phyloP scores from a whole-genome alignment of 192 early-diverging fungal species.

The Coemansia sp. region DNA sequence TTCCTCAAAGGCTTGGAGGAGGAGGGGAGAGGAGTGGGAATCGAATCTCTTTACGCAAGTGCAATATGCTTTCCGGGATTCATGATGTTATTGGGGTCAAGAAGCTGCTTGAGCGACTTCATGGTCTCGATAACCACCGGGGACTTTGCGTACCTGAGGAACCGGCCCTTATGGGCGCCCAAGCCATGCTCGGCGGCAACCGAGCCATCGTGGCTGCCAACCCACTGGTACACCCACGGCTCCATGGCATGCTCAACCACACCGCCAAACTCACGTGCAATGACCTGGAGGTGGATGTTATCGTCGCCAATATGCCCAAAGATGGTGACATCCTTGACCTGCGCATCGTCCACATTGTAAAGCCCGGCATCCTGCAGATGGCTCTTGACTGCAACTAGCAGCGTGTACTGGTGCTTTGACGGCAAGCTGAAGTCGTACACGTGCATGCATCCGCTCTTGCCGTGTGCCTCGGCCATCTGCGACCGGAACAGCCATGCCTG shows the following conservation, averaged over 20 bases:
- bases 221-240: slow-evolving; percentile 88
- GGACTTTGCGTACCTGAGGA: slow-evolving; percentile 85
- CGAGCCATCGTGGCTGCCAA: slow-evolving; percentile 62
- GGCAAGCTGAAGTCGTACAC: slow-evolving; percentile 54
- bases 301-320: slow-evolving; percentile 98
- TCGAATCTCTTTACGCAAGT: slow-evolving; percentile 17
- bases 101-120: slow-evolving; percentile 79
- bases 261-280: slow-evolving; percentile 65
- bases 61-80: slow-evolving; percentile 78
- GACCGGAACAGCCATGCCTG: slow-evolving; percentile 47
- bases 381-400: slow-evolving; percentile 35
- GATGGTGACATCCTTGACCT: slow-evolving; percentile 77
- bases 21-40: too few species aligned
- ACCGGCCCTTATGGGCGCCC: slow-evolving; percentile 74
- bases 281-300: slow-evolving; percentile 92
- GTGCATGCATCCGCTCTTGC: slow-evolving; percentile 53
- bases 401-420: slow-evolving; percentile 36
- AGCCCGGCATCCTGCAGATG: slow-evolving; percentile 25
- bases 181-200: slow-evolving; percentile 92
- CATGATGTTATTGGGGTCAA: slow-evolving; percentile 95
- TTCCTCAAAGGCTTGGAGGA: neutral
- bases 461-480: slow-evolving; percentile 52
- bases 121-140: slow-evolving; percentile 79
- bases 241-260: slow-evolving; percentile 75
- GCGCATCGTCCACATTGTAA: slow-evolving; percentile 38